A percentile compares a stretch with the other conserved stretches of the same genome.
phyloP scores from a whole-genome alignment of 1,284 basidiomycete genomes.

The Trichosporon sp. region DNA sequence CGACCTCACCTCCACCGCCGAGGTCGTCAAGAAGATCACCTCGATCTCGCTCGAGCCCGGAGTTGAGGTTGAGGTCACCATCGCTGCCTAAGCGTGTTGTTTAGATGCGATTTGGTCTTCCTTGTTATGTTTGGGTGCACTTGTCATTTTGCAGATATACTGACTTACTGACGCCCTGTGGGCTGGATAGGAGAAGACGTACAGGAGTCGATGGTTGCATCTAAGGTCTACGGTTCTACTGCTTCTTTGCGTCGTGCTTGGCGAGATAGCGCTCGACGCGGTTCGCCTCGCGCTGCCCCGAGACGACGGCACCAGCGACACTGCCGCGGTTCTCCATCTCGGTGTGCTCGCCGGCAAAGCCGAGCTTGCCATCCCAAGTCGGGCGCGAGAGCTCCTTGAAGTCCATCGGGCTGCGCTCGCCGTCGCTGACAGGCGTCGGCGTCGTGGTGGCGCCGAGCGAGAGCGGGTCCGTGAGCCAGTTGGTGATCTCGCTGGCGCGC shows the following conservation, averaged over 20 bases:
- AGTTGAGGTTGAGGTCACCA: slow-evolving; percentile 99
- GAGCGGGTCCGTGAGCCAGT: slow-evolving; percentile 59
- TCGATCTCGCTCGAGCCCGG: slow-evolving; percentile 98
- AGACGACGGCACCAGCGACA: slow-evolving; percentile 59
- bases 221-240: slow-evolving; percentile 1
- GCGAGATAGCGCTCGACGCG: slow-evolving; percentile 47
- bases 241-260: slow-evolving; percentile 25
- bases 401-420: slow-evolving; percentile 58
- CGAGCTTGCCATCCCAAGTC: slow-evolving; percentile 57
- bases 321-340: slow-evolving; percentile 59
- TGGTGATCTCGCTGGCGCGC: slow-evolving; percentile 43
- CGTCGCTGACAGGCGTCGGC: slow-evolving; percentile 54
- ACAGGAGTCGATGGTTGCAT: not conserved
- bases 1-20: slow-evolving; percentile 96
- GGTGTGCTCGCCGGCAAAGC: slow-evolving; percentile 63
- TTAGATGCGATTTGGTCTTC: slow-evolving; percentile 19
- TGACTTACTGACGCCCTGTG: not conserved
- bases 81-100: slow-evolving; percentile 62
- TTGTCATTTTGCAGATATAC: not conserved
- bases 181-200: not conserved
- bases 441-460: slow-evolving; percentile 60
- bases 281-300: slow-evolving; percentile 57
- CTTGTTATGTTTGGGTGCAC: not conserved
- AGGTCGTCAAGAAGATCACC: slow-evolving; percentile 99
- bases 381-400: slow-evolving; percentile 58